A percentile compares a stretch with the other conserved stretches of the same genome.
Evolutionary conservation across 208 protist genomes (phyloP).

Genomic region (Tritrichomonas musculus): DNA sequence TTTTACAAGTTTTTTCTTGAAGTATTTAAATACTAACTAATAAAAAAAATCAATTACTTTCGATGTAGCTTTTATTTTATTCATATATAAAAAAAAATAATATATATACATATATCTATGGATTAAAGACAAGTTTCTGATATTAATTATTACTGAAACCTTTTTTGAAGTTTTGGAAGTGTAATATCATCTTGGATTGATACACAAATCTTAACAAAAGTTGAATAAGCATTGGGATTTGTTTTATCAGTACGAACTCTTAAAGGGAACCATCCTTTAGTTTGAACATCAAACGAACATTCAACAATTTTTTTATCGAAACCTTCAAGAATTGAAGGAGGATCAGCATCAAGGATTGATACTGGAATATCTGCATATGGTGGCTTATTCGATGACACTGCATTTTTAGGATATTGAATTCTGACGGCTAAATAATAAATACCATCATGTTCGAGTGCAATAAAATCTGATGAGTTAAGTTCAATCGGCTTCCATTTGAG

Average conservation of each 20-base stretch:
- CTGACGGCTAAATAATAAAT: background rate
- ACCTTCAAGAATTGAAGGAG: no score
- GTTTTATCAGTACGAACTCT: slow-evolving; percentile 10
- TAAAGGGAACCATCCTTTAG: background rate
- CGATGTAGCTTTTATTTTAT: no score
- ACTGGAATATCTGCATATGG: background rate
- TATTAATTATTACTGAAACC: background rate
- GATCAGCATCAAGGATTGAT: background rate
- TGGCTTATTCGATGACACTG: background rate
- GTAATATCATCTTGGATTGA: slow-evolving; percentile 10
- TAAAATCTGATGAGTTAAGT: slow-evolving; percentile 26
- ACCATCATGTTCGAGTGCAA: background rate
- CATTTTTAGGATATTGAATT: background rate
- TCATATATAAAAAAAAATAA: no score
- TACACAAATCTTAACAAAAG: background rate
- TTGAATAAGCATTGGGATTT: background rate
- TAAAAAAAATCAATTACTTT: no score
- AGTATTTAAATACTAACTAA: no score
- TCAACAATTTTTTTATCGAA: background rate
- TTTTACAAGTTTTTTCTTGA: no score
- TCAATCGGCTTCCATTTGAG: slow-evolving; percentile 2
- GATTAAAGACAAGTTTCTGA: no score
- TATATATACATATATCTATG: no score
- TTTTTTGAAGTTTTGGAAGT: background rate
- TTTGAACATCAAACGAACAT: background rate